phyloP scores from a whole-genome alignment of 2,329 filamentous ascomycete genomes.

The Pseudogymnoascus sp. region DNA sequence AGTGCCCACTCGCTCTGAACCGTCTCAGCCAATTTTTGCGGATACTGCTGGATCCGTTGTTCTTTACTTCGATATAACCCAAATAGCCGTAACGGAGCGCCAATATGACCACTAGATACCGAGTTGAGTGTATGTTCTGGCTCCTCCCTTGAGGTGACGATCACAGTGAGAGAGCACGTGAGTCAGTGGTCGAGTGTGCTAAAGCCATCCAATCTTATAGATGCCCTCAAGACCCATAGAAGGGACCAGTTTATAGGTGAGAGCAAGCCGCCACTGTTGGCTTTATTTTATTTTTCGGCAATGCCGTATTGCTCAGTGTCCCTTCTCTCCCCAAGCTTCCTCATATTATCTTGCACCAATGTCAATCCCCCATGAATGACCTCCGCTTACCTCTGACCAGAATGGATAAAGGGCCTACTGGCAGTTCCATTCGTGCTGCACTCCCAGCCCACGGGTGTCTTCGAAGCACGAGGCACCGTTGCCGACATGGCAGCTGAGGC shows the following conservation, averaged over 20 bases:
- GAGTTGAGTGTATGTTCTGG: constrained; percentile 61
- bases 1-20: neutral
- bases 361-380: neutral
- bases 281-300: neutral
- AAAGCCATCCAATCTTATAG: constrained; percentile 30
- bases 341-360: neutral
- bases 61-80: neutral
- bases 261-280: constrained; percentile 13
- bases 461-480: constrained; percentile 59
- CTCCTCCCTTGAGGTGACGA: neutral
- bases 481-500: constrained; percentile 69
- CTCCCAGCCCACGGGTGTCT: constrained; percentile 84
- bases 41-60: neutral
- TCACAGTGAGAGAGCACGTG: constrained; percentile 7
- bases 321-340: neutral
- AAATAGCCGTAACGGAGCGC: neutral
- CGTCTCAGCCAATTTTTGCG: neutral
- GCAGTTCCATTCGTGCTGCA: constrained; percentile 95
- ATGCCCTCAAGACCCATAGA: constrained; percentile 72
- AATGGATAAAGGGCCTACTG: constrained; percentile 94
- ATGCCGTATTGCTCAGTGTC: neutral
- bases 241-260: constrained; percentile 80
- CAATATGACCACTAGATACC: constrained; percentile 54
- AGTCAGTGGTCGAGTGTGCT: constrained; percentile 13
- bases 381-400: constrained; percentile 33